phyloP scores from a whole-genome alignment of 345 rosid genomes.

The Geranium rotundifolium region DNA sequence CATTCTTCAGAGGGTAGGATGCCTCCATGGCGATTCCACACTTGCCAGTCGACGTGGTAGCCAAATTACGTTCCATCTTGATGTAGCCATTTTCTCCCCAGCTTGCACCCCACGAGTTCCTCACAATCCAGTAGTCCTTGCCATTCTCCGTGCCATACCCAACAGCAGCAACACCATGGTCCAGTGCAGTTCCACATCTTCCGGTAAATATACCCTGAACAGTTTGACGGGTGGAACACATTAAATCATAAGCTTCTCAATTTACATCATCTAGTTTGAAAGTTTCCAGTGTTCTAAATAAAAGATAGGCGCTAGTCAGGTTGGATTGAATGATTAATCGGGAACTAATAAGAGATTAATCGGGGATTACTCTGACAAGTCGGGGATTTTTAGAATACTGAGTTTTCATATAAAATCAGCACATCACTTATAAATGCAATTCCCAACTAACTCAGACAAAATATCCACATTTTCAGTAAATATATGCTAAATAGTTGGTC shows the following conservation, averaged over 20 bases:
- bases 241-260: too few relatives aligned
- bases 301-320: too few relatives aligned
- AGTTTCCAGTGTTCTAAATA: too few relatives aligned
- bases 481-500: constrained; percentile 17
- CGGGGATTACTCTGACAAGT: too few relatives aligned
- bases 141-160: constrained; percentile 82
- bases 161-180: constrained; percentile 83
- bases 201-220: constrained; percentile 78
- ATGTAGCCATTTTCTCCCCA: constrained; percentile 89
- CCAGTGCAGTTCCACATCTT: constrained; percentile 58
- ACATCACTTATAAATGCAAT: too few relatives aligned
- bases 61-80: constrained; percentile 51
- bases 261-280: too few relatives aligned
- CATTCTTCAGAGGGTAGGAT: constrained; percentile 75
- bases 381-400: too few relatives aligned
- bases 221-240: not conserved
- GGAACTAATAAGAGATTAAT: too few relatives aligned
- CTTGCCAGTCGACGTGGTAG: constrained; percentile 30
- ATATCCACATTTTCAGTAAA: constrained; percentile 67
- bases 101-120: constrained; percentile 70
- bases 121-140: constrained; percentile 65
- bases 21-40: constrained; percentile 84
- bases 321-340: too few relatives aligned
- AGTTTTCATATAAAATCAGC: too few relatives aligned
- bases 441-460: too few relatives aligned